These are phyloP conservation scores for Xylaria sp. DNA, from an alignment of 2,329 filamentous ascomycete genomes.

Conservation along the genomic window DNA sequence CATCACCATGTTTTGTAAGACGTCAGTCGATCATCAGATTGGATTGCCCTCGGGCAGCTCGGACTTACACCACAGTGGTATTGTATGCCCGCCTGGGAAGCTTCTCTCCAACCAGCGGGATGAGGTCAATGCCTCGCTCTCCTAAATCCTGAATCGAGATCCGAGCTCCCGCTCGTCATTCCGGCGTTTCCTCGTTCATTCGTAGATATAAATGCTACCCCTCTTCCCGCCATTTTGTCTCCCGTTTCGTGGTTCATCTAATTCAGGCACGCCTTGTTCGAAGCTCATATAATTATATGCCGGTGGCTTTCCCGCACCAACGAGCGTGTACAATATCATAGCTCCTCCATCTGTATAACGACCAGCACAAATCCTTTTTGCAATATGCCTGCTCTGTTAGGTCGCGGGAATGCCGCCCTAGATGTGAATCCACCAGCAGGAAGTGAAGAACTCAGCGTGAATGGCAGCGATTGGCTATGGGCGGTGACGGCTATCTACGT, in stretches of 20 bases:
- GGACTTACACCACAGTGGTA: conserved; percentile 17
- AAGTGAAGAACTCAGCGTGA: conserved; percentile 46
- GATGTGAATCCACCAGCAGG: conserved; percentile 52
- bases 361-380: neutral
- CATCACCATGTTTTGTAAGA: conserved; percentile 28
- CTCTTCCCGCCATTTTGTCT: neutral
- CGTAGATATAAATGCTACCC: conserved; percentile 23
- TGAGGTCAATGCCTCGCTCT: neutral
- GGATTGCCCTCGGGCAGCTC: conserved; percentile 23
- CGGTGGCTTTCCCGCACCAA: neutral
- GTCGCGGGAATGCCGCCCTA: conserved; percentile 51
- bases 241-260: neutral
- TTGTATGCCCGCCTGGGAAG: conserved; percentile 2
- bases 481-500: conserved; percentile 57
- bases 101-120: conserved; percentile 13
- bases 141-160: conserved; percentile 26
- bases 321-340: neutral
- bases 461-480: conserved; percentile 63
- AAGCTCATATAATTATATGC: neutral
- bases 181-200: neutral
- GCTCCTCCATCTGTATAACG: neutral
- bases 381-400: conserved; percentile 19
- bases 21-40: conserved; percentile 22
- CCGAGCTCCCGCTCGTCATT: neutral
- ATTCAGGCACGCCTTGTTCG: neutral